These are phyloP conservation scores for Dothiorella sarmentorum DNA, from an alignment of 2,329 filamentous ascomycete genomes.

Conservation along the genomic window DNA sequence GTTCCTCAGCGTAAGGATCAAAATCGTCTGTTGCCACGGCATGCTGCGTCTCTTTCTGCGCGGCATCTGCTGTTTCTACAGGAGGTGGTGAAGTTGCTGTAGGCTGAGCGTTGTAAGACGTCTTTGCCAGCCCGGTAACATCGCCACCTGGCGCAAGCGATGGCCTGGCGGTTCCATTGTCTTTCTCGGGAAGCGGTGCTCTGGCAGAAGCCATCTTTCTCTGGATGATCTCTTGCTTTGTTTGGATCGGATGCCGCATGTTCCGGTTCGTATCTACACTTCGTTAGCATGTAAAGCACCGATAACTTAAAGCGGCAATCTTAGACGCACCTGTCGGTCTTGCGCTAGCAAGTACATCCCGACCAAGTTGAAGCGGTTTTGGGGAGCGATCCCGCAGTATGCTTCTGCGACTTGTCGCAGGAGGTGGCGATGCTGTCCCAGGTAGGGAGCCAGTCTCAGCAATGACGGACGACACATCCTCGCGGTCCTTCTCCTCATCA, in stretches of 20 bases:
- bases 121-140: slow-evolving; percentile 6
- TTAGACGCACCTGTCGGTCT: not conserved
- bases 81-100: slow-evolving; percentile 8
- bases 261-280: not conserved
- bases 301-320: not conserved
- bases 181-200: not conserved
- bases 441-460: not conserved
- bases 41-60: slow-evolving; percentile 24
- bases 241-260: not conserved
- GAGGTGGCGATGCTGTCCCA: not conserved
- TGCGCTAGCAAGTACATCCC: not conserved
- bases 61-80: not conserved
- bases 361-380: not conserved
- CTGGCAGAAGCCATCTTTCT: not conserved
- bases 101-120: slow-evolving; percentile 2
- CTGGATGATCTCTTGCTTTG: not conserved
- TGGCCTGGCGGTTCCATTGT: not conserved
- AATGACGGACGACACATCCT: slow-evolving; percentile 1
- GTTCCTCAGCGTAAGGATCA: not conserved
- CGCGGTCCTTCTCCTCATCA: not conserved
- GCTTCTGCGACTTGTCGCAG: not conserved
- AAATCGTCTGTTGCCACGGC: slow-evolving; percentile 18
- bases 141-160: not conserved
- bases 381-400: not conserved
- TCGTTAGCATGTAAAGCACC: not conserved